Evolutionary conservation across 1,284 basidiomycete species (phyloP).

Genomic region (Sphagnurus paluster): DNA sequence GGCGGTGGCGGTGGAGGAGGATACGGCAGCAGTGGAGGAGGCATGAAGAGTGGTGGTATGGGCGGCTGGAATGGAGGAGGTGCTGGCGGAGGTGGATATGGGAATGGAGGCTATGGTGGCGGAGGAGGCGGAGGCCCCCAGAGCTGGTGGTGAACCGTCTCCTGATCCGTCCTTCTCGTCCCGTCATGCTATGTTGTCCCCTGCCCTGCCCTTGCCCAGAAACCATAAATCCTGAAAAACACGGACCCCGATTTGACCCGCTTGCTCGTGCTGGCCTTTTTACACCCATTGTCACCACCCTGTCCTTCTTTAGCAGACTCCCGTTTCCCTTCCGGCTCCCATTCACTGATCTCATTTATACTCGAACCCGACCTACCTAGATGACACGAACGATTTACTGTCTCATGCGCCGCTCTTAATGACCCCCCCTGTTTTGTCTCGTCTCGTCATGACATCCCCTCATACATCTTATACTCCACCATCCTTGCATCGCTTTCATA

Average conservation of each 20-base stretch:
- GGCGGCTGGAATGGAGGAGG: slow-evolving; percentile 43
- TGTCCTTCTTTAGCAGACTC: slow-evolving; percentile 8
- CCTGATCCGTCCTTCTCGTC: slow-evolving; percentile 7
- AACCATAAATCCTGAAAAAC: slow-evolving; percentile 24
- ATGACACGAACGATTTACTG: slow-evolving; percentile 22
- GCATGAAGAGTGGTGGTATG: slow-evolving; percentile 23
- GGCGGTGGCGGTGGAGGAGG: slow-evolving; percentile 27
- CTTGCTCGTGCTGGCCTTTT: neutral
- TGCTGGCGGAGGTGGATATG: slow-evolving; percentile 12
- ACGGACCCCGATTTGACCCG: slow-evolving; percentile 5
- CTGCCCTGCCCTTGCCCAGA: slow-evolving; percentile 24
- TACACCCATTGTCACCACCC: neutral
- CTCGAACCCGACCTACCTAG: slow-evolving; percentile 35
- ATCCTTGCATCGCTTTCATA: neutral
- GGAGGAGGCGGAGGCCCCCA: slow-evolving; percentile 25
- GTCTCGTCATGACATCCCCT: slow-evolving; percentile 45
- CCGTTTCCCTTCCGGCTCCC: no score
- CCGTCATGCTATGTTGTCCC: slow-evolving; percentile 16
- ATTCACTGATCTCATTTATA: no score
- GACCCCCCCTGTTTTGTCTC: slow-evolving; percentile 39
- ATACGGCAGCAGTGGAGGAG: slow-evolving; percentile 18
- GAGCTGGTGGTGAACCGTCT: slow-evolving; percentile 44
- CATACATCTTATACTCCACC: no score
- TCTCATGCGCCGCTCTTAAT: slow-evolving; percentile 59
- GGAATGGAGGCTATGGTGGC: slow-evolving; percentile 21